A percentile compares a stretch with the other conserved stretches of the same genome.
Evolutionary conservation across 768 basidiomycete species (phyloP).

Genomic region (Hericium erinaceus): DNA sequence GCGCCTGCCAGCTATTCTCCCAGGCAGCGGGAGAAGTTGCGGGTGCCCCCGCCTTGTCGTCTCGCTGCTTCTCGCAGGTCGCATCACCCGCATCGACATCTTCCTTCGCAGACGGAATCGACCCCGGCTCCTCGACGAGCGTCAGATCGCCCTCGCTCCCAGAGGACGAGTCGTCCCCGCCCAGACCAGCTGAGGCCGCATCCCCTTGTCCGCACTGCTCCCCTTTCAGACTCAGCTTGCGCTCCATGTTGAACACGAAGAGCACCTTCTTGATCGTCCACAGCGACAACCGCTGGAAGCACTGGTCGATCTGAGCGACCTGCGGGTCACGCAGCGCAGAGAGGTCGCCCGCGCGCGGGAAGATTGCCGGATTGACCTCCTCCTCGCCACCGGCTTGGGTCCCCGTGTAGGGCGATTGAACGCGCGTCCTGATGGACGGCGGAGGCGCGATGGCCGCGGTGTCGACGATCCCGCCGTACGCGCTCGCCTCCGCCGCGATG

Average conservation of each 20-base stretch:
- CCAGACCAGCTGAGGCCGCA: not conserved
- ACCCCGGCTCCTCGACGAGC: not conserved
- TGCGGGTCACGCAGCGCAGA: conserved; percentile 49
- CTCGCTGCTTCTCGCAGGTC: too few relatives aligned
- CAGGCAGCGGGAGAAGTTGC: not conserved
- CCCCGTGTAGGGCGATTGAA: not conserved
- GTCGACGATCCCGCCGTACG: conserved; percentile 16
- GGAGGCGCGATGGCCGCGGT: conserved; percentile 1
- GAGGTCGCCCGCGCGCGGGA: conserved; percentile 61
- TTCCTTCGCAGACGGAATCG: not conserved
- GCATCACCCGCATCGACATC: not conserved
- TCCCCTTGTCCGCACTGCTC: not conserved
- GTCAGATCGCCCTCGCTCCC: not conserved
- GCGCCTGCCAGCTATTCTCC: conserved; percentile 13
- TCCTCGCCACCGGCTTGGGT: conserved; percentile 1
- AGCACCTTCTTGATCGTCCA: conserved; percentile 62
- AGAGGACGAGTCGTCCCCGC: not conserved
- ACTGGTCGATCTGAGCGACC: conserved; percentile 47
- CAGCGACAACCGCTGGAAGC: conserved; percentile 43
- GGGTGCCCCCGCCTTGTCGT: not conserved
- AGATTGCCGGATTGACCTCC: conserved; percentile 21
- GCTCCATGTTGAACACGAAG: conserved; percentile 50
- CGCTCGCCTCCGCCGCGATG: conserved; percentile 8
- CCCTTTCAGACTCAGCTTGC: not conserved
- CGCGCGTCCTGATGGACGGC: conserved; percentile 1